Evolutionary conservation across 2,329 filamentous ascomycete genomes (phyloP).

Genomic region (Alternaria postmessia): DNA sequence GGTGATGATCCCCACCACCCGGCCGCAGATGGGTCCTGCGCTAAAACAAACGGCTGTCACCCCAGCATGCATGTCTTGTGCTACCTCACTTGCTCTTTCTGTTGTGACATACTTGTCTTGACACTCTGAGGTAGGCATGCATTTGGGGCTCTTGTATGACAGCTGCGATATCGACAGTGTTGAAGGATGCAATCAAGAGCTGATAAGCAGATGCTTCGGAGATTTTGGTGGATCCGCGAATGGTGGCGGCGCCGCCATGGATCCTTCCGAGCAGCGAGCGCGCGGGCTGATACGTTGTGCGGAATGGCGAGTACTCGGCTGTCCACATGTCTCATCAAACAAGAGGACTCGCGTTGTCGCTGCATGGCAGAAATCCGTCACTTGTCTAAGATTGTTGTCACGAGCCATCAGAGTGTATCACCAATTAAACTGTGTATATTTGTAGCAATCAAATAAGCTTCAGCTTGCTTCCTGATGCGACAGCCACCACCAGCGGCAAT

Average conservation of each 20-base stretch:
- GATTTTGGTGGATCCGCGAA: conserved; percentile 9
- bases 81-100: conserved; percentile 26
- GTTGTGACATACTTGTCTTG: conserved; percentile 15
- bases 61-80: conserved; percentile 38
- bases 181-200: not conserved
- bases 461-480: conserved; percentile 6
- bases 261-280: conserved; percentile 5
- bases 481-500: conserved; percentile 3
- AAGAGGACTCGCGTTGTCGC: not conserved
- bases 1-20: conserved; percentile 24
- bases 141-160: conserved; percentile 14
- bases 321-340: conserved; percentile 10
- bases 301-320: conserved; percentile 3
- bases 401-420: not conserved
- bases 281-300: not conserved
- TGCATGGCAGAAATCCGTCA: conserved; percentile 1
- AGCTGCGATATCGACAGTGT: not conserved
- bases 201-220: conserved; percentile 3
- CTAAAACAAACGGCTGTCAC: conserved; percentile 49
- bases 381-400: not conserved
- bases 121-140: conserved; percentile 19
- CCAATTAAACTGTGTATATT: not conserved
- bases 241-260: conserved; percentile 10
- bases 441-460: not conserved
- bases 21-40: conserved; percentile 29